phyloP scores from a whole-genome alignment of 2,329 filamentous ascomycete genomes.

The Pseudogymnoascus sp. region DNA sequence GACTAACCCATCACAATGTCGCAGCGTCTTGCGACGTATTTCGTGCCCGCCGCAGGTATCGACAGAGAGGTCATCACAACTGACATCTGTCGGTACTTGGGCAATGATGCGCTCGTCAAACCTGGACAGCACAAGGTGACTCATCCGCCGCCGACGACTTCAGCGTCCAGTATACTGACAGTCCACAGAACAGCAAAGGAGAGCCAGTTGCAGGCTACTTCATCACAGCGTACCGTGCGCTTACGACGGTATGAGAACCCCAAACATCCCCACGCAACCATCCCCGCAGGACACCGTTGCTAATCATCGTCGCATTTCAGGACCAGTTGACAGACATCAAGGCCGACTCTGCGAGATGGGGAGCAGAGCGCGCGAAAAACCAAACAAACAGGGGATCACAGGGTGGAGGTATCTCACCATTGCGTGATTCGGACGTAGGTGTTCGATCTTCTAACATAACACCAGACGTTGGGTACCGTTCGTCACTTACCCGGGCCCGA shows the following conservation, averaged over 20 bases:
- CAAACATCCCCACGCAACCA: conserved; percentile 17
- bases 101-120: conserved; percentile 72
- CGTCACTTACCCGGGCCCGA: conserved; percentile 27
- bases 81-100: conserved; percentile 76
- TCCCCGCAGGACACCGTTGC: conserved; percentile 9
- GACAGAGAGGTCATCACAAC: conserved; percentile 77
- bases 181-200: not conserved
- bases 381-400: conserved; percentile 23
- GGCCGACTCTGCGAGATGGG: conserved; percentile 43
- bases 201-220: conserved; percentile 48
- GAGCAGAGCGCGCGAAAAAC: conserved; percentile 25
- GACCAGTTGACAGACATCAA: conserved; percentile 48
- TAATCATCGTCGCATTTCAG: conserved; percentile 26
- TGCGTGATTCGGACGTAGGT: conserved; percentile 23
- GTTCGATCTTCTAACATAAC: conserved; percentile 29
- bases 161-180: not conserved
- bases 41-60: conserved; percentile 71
- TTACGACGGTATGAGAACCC: conserved; percentile 59
- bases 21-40: conserved; percentile 40
- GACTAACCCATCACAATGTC: conserved; percentile 1
- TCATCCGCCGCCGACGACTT: not conserved
- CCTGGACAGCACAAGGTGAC: conserved; percentile 63
- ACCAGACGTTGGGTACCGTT: conserved; percentile 27
- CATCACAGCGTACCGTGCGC: conserved; percentile 70
- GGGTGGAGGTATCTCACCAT: conserved; percentile 28